Percentiles rank a stretch among this genome's conserved stretches.
These are phyloP conservation scores for Sclerotinia borealis DNA, from an alignment of 2,329 filamentous ascomycete genomes.

Conservation along the genomic window DNA sequence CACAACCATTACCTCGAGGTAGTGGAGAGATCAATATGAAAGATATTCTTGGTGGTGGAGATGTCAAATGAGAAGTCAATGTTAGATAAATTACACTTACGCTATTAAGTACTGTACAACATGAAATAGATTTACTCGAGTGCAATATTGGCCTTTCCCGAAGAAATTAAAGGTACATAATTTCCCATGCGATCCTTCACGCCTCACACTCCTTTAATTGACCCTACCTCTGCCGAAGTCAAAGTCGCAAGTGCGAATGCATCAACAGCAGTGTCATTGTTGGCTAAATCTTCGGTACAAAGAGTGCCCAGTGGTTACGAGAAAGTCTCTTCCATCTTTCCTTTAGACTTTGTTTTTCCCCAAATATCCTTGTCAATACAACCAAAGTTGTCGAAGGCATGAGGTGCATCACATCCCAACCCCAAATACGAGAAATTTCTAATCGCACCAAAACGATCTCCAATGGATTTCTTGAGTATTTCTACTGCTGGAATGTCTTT, in stretches of 20 bases:
- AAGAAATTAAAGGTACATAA: background rate
- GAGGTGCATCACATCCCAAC: background rate
- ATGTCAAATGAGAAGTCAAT: slow-evolving; percentile 21
- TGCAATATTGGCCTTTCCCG: background rate
- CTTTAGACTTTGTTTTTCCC: background rate
- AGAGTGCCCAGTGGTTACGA: slow-evolving; percentile 53
- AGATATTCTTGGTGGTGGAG: slow-evolving; percentile 55
- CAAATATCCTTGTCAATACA: background rate
- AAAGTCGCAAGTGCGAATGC: slow-evolving; percentile 46
- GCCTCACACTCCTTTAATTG: background rate
- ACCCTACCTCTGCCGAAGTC: slow-evolving; percentile 29
- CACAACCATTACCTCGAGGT: slow-evolving; percentile 73
- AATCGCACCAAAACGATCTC: slow-evolving; percentile 15
- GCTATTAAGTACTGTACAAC: background rate
- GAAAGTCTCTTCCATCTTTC: slow-evolving; percentile 30
- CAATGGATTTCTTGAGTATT: slow-evolving; percentile 20
- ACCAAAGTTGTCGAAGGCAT: background rate
- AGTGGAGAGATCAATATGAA: slow-evolving; percentile 85
- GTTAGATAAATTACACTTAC: background rate
- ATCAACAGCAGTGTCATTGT: slow-evolving; percentile 49
- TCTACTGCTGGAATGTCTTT: slow-evolving; percentile 12
- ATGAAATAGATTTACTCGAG: background rate
- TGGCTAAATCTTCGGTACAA: slow-evolving; percentile 52
- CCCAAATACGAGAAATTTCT: slow-evolving; percentile 42
- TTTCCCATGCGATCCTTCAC: background rate